Evolutionary conservation across 495 filamentous ascomycete species (phyloP).

Genomic region (Aspergillus incahuasiensis): DNA sequence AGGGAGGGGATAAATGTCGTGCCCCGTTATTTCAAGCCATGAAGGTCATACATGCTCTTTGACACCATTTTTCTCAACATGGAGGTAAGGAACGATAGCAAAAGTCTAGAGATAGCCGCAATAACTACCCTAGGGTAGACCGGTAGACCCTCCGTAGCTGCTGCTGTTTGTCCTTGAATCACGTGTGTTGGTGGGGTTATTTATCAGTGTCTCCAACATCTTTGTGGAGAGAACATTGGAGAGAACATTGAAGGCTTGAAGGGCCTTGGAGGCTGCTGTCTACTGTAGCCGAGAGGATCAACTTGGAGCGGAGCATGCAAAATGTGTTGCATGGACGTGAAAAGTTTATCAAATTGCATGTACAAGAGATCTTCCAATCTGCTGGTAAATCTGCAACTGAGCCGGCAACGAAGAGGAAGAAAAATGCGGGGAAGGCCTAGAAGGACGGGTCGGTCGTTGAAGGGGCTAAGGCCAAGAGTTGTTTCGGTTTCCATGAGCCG

Average conservation of each 20-base stretch:
- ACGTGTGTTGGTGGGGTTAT: constrained; percentile 12
- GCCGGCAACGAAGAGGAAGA: background rate
- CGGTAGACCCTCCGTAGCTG: no score
- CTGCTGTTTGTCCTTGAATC: no score
- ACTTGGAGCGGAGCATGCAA: no score
- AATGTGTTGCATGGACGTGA: no score
- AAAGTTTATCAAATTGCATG: no score
- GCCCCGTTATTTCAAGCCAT: no score
- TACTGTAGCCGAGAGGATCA: background rate
- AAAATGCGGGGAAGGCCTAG: constrained; percentile 1
- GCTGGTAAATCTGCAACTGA: background rate
- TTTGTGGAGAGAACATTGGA: background rate
- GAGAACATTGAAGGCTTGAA: background rate
- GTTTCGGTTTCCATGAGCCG: background rate
- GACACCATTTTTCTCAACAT: no score
- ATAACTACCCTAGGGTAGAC: no score
- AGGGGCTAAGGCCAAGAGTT: background rate
- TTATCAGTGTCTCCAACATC: background rate
- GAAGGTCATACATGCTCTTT: no score
- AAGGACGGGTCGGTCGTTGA: background rate
- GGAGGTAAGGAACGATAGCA: no score
- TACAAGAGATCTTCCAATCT: background rate
- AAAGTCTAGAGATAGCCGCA: no score
- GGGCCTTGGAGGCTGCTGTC: background rate
- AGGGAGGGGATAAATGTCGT: no score